phyloP scores from a whole-genome alignment of 2,329 filamentous ascomycete genomes.

The Xylariomycetidae sp. region DNA sequence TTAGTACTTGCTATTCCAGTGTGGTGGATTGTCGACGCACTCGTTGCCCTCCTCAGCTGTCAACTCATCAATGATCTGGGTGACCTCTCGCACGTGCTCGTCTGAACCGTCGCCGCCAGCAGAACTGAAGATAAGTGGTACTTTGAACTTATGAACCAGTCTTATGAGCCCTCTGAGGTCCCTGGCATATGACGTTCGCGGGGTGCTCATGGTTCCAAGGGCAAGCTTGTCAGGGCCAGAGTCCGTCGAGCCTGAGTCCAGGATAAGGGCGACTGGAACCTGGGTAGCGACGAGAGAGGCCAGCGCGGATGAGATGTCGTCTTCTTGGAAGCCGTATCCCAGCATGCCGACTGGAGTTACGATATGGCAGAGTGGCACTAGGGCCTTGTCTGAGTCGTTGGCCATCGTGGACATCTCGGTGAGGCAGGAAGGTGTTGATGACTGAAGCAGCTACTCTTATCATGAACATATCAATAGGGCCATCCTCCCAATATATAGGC shows the following conservation, averaged over 20 bases:
- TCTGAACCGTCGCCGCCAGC: conserved; percentile 43
- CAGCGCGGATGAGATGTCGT: conserved; percentile 20
- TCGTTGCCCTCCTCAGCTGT: conserved; percentile 19
- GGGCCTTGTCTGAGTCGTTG: background rate
- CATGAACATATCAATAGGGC: no score
- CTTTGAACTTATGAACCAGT: conserved; percentile 26
- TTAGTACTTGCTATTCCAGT: background rate
- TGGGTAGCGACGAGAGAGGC: conserved; percentile 17
- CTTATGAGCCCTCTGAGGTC: conserved; percentile 35
- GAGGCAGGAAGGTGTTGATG: no score
- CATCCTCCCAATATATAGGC: no score
- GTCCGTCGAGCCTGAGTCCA: conserved; percentile 30
- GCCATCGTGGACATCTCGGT: no score
- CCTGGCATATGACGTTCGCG: conserved; percentile 32
- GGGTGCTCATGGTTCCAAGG: conserved; percentile 33
- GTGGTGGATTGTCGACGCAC: conserved; percentile 2
- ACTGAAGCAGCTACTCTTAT: no score
- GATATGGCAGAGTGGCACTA: conserved; percentile 30
- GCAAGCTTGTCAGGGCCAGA: conserved; percentile 35
- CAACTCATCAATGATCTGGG: conserved; percentile 33
- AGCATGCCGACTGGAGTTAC: conserved; percentile 43
- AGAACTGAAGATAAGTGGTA: conserved; percentile 37
- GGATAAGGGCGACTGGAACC: conserved; percentile 26
- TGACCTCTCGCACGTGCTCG: conserved; percentile 34
- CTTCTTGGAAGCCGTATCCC: conserved; percentile 39